Evolutionary conservation across 257 asterid genomes (phyloP).

Genomic region (Petunia axillaris): DNA sequence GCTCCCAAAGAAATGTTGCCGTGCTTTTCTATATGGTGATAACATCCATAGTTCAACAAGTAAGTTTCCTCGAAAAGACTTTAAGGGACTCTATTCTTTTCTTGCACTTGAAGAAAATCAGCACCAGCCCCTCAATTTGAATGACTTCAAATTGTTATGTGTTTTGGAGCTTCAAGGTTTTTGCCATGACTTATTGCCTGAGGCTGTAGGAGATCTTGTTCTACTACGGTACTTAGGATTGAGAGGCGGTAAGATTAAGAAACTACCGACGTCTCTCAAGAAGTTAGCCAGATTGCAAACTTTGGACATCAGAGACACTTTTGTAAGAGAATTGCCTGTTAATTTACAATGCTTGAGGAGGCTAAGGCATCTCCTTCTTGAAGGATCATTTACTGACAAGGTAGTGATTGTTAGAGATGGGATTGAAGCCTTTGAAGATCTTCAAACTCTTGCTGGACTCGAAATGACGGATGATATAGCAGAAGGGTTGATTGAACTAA

Average conservation of each 20-base stretch:
- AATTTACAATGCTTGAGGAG: not conserved
- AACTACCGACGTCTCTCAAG: not conserved
- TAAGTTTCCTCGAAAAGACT: not conserved
- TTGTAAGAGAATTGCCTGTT: not conserved
- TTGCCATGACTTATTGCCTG: constrained; percentile 11
- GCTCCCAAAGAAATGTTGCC: not conserved
- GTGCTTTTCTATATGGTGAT: not conserved
- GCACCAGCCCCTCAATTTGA: not conserved
- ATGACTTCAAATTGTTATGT: constrained; percentile 1
- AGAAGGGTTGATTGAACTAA: not conserved
- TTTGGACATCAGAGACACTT: constrained; percentile 4
- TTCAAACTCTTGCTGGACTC: not conserved
- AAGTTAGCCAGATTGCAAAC: not conserved
- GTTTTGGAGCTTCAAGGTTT: constrained; percentile 20
- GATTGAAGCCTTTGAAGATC: not conserved
- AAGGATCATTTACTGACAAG: not conserved
- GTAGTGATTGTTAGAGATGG: not conserved
- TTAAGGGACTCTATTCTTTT: not conserved
- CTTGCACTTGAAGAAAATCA: not conserved
- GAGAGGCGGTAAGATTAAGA: constrained; percentile 1
- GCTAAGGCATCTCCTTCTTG: constrained; percentile 10
- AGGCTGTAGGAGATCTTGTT: not conserved
- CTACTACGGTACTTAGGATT: not conserved
- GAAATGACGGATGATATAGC: constrained; percentile 8
- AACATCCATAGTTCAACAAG: no score